Evolutionary conservation across 2,329 filamentous ascomycete genomes (phyloP).

Genomic region (Penicillium nordicum): DNA sequence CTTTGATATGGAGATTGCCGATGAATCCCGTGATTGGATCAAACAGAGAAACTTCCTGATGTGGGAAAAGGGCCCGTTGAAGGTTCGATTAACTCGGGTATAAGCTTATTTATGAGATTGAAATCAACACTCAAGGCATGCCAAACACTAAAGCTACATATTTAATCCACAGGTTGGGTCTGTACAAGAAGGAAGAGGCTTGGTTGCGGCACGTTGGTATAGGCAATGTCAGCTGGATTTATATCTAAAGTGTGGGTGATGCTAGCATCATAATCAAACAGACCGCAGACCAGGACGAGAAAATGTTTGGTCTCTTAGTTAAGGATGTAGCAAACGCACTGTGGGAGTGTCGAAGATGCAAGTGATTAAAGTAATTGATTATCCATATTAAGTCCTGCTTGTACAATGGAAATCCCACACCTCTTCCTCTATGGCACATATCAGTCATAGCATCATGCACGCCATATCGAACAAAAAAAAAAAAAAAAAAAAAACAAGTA

Average conservation of each 20-base stretch:
- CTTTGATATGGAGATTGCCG: slow-evolving; percentile 44
- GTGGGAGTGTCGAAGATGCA: neutral
- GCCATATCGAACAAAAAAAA: slow-evolving; percentile 3
- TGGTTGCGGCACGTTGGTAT: no score
- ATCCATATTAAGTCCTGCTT: slow-evolving; percentile 11
- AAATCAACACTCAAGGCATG: no score
- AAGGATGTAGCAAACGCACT: neutral
- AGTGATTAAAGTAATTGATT: neutral
- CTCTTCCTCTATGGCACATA: slow-evolving; percentile 1
- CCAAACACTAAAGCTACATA: no score
- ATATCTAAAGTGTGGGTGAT: no score
- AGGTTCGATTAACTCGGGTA: slow-evolving; percentile 27
- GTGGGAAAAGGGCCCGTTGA: no score
- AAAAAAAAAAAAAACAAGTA: slow-evolving; percentile 6
- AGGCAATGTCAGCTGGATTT: no score
- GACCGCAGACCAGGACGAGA: no score
- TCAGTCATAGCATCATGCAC: slow-evolving; percentile 4
- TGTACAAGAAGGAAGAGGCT: no score
- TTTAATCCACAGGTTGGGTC: no score
- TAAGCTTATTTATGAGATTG: neutral
- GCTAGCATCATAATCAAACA: no score
- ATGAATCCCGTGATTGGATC: slow-evolving; percentile 27
- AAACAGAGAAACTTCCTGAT: no score
- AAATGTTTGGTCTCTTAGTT: neutral
- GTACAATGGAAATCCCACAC: slow-evolving; percentile 2